A percentile compares a stretch with the other conserved stretches of the same genome.
Conservation (phyloP, 768 basidiomycete genomes). For the Amanita fuliginea region DNA sequence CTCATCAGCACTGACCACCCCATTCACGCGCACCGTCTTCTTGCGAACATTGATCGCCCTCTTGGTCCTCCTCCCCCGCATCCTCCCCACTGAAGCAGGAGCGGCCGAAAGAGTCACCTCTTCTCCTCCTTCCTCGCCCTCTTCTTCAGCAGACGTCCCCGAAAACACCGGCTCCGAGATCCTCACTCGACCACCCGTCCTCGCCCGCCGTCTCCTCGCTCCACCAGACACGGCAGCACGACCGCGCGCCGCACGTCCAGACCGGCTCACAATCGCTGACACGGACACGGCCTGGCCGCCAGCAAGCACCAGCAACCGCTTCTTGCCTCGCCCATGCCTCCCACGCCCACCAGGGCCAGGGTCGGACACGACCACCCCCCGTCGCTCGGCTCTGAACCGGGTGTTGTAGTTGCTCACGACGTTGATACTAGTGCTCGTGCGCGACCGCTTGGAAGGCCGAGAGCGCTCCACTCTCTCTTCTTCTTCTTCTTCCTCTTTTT, state of each 20-base stretch:
- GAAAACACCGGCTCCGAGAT: too few relatives aligned
- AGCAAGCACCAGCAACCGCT: background rate
- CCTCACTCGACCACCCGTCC: background rate
- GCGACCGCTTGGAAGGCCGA: background rate
- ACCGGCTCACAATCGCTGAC: background rate
- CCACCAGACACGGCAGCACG: background rate
- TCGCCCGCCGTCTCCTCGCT: background rate
- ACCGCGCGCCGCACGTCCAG: background rate
- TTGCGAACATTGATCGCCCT: background rate
- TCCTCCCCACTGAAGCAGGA: too few relatives aligned
- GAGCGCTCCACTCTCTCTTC: background rate
- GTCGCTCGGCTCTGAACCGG: conserved; percentile 2
- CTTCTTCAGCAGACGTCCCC: too few relatives aligned
- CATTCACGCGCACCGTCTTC: background rate
- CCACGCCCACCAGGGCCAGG: background rate
- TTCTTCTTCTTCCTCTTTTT: background rate
- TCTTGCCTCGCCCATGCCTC: background rate
- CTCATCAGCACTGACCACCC: background rate
- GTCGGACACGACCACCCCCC: background rate
- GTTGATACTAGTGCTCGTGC: background rate
- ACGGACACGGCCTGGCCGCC: background rate
- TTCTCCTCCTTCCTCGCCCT: too few relatives aligned
- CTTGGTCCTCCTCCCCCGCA: background rate
- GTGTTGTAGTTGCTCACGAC: conserved; percentile 5
- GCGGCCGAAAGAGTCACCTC: too few relatives aligned